These are phyloP conservation scores for Schizosaccharomyces cryophilus DNA, from an alignment of 805 yeast species.

Conservation along the genomic window DNA sequence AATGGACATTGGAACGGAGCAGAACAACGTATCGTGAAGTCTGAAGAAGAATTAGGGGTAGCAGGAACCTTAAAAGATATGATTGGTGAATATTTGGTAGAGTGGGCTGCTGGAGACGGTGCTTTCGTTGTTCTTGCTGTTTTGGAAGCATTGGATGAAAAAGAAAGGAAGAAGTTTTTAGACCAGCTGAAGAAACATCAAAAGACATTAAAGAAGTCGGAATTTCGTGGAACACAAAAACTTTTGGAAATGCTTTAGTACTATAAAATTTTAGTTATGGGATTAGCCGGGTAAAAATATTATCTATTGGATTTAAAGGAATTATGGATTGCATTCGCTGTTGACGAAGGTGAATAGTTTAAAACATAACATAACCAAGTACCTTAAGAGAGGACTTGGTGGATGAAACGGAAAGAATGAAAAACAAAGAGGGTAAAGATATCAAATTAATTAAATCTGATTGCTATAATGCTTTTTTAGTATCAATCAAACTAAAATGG, in stretches of 20 bases:
- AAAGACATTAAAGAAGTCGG: not conserved
- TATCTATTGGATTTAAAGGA: too few species aligned
- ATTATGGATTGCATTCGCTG: too few species aligned
- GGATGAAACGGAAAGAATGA: too few species aligned
- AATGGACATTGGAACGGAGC: constrained; percentile 64
- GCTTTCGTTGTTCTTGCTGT: constrained; percentile 64
- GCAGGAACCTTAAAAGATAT: constrained; percentile 25
- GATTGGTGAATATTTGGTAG: constrained; percentile 27
- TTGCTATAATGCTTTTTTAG: too few species aligned
- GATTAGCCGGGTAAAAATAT: too few species aligned
- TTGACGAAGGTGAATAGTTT: too few species aligned
- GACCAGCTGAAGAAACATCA: not conserved
- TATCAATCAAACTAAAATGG: too few species aligned
- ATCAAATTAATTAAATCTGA: too few species aligned
- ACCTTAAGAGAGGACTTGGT: too few species aligned
- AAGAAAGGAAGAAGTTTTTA: not conserved
- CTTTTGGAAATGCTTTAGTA: not conserved
- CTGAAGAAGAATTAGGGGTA: constrained; percentile 29
- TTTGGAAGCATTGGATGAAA: constrained; percentile 10
- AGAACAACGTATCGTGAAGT: constrained; percentile 25
- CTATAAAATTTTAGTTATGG: too few species aligned
- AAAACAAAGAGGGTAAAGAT: too few species aligned
- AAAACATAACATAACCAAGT: too few species aligned
- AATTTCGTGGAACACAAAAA: not conserved
- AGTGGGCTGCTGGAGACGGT: constrained; percentile 51